Evolutionary conservation across 306 rosid genomes (phyloP).

Genomic region (Cicer cuneatum): DNA sequence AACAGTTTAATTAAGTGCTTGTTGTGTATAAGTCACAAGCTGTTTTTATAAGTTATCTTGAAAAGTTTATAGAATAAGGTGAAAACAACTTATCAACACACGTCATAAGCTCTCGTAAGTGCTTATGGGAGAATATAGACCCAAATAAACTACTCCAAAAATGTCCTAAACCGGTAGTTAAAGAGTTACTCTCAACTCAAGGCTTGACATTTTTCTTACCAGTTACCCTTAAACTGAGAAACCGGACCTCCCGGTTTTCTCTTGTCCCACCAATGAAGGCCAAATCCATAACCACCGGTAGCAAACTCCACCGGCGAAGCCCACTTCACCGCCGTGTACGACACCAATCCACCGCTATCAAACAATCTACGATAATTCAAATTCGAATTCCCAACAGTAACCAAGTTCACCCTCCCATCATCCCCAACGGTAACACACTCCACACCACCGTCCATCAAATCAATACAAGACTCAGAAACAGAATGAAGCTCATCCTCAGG

Average conservation of each 20-base stretch:
- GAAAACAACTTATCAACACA: background rate
- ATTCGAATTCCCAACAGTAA: conserved; percentile 55
- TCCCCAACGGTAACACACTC: conserved; percentile 84
- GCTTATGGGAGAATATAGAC: background rate
- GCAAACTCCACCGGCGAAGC: conserved; percentile 89
- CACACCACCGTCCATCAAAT: conserved; percentile 68
- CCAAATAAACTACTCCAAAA: background rate
- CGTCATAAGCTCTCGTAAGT: background rate
- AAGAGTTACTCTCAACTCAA: background rate
- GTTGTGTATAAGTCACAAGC: background rate
- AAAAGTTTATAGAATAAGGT: background rate
- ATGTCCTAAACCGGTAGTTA: too few species aligned
- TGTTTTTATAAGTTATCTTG: background rate
- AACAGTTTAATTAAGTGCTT: background rate
- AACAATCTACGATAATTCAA: conserved; percentile 58
- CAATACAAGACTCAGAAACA: conserved; percentile 58
- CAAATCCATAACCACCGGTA: conserved; percentile 80
- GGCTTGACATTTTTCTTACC: conserved; percentile 56
- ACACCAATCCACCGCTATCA: conserved; percentile 83
- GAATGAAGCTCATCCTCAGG: conserved; percentile 63
- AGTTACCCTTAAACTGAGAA: conserved; percentile 80
- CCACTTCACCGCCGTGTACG: conserved; percentile 78
- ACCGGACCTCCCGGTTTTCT: conserved; percentile 82
- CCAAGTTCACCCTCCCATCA: conserved; percentile 84
- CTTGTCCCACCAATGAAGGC: conserved; percentile 98